Evolutionary conservation across 2,329 filamentous ascomycete genomes (phyloP), one percentile per base, ranked within the genome.

Genomic region (Rhynchosporium agropyri): DNA sequence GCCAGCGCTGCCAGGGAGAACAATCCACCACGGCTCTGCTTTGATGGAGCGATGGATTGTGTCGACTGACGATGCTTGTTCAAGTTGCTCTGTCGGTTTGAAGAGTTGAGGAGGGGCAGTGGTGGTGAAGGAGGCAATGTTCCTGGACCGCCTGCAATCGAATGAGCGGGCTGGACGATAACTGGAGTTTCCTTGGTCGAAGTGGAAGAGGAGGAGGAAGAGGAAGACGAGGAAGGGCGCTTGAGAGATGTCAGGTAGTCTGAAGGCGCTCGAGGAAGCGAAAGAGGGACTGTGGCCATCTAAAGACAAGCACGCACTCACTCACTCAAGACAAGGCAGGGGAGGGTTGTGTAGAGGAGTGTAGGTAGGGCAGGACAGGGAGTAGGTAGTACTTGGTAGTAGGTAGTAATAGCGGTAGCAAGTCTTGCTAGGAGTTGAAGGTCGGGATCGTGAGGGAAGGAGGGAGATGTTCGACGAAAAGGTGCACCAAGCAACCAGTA

Each of bases 1-100:
- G 73, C 72, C 58, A 74, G 68, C 50, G 68, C 66, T 43, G 72
- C 72, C 20, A 75, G 66, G 20, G 65, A 72, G 49, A 73, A 70
- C 15, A 75, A 42, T 26, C 65, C 67, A 20, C 65, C 53, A 45
- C 72, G 69, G 61, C 68, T 73, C 46, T 62, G 63, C 43, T 65
- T 71, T 2, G 63, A 60, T 9, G 67, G 69, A 43, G 54, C 69
- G 49, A 67, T 68, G 1, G 69, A 70, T 10, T 63, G 65, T 10
- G 68, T 64, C 26, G 71, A 70, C 57, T 72, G 71, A 28, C 68
- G 72, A 56, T 73, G 67, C 58, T 66, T 68, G 33, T 58, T 62
- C 53, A 46, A 66, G 38, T 43, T 56, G 36, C 46, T 43, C 54
- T 38, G 58, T 31, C 49, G 64, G 36, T 60, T 61, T 31, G 57